Evolutionary conservation across 2,329 filamentous ascomycete species (phyloP), one percentile per base, ranked within the genome.

Genomic region (Sporothrix protearum): DNA sequence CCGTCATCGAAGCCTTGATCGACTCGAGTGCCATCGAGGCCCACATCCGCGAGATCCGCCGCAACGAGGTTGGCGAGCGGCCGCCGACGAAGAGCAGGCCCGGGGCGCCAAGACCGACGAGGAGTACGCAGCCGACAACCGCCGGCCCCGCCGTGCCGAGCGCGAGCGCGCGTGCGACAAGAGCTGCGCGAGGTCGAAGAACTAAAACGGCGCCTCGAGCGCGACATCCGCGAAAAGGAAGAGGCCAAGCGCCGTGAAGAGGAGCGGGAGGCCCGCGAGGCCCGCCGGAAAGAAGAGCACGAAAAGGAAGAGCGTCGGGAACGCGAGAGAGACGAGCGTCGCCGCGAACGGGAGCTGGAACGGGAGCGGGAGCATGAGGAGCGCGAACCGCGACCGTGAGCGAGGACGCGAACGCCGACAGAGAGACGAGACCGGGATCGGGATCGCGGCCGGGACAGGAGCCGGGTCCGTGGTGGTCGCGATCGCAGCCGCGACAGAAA

Each of bases 31-130:
- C 88, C 33, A 92, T 93, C 72, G 90, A 93, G 77, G 83, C 85
- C 33, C 88, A 88, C 67, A 88, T 95, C 77, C 88, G 92, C 73
- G 87, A 90, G 74, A 85, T 92, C 67, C 86, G 92, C 30, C 83
- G 85, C 22, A 84, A 84, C 16, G 91, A 93, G 72, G 87, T 94
- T 73, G 92, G 92, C 33, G 85, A 55, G 90, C 92, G 71, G 87
- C 85, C 1, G 91, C 92, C 2, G 85, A 85, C 36, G 86, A 87
- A 25, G 92, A 95, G 78, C 82, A 87, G 55, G 75, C 82, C 10
- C 87, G 86, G 69, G 92, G 92, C 22, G 83, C 87, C 64, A 94
- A 92, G 79, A 91, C 89, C 0, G 92, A 95, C 75, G 87, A 90
- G 71, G 89, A 91, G 66, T 95, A 94, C 78, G 89, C 87, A 1